These are phyloP conservation scores for Candida freyschussii DNA, from an alignment of 1,139 yeast genomes.

Conservation along the genomic window DNA sequence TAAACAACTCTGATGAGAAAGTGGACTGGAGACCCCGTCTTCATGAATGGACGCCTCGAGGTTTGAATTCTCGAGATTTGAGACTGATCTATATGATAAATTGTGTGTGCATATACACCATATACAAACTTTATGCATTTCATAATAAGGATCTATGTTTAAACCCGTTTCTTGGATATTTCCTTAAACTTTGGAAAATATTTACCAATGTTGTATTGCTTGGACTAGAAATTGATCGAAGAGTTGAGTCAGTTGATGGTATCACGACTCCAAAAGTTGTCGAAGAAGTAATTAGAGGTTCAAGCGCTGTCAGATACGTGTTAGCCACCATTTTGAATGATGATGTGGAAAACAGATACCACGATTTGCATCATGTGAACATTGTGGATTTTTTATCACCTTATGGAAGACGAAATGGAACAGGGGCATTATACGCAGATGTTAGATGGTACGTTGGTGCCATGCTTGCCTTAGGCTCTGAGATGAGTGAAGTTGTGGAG, in stretches of 20 bases:
- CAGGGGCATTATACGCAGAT: slow-evolving; percentile 55
- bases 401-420: slow-evolving; percentile 48
- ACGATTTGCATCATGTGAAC: slow-evolving; percentile 53
- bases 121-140: slow-evolving; percentile 43
- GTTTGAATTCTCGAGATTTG: slow-evolving; percentile 33
- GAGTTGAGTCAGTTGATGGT: slow-evolving; percentile 42
- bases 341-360: slow-evolving; percentile 33
- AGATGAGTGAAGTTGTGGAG: slow-evolving; percentile 45
- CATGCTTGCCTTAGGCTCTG: slow-evolving; percentile 40
- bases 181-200: slow-evolving; percentile 59
- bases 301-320: slow-evolving; percentile 57
- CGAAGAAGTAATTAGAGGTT: slow-evolving; percentile 53
- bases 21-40: slow-evolving; percentile 38
- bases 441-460: slow-evolving; percentile 46
- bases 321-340: slow-evolving; percentile 56
- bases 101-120: slow-evolving; percentile 45
- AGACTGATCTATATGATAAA: slow-evolving; percentile 48
- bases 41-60: slow-evolving; percentile 50
- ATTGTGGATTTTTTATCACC: slow-evolving; percentile 57
- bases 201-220: slow-evolving; percentile 52
- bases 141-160: slow-evolving; percentile 36
- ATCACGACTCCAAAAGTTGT: slow-evolving; percentile 43
- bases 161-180: slow-evolving; percentile 57
- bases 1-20: slow-evolving; percentile 40
- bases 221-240: slow-evolving; percentile 61